Percentiles rank a stretch among this genome's conserved stretches.
phyloP scores from a whole-genome alignment of 2,329 filamentous ascomycete genomes.

The Exserohilum rostratum region DNA sequence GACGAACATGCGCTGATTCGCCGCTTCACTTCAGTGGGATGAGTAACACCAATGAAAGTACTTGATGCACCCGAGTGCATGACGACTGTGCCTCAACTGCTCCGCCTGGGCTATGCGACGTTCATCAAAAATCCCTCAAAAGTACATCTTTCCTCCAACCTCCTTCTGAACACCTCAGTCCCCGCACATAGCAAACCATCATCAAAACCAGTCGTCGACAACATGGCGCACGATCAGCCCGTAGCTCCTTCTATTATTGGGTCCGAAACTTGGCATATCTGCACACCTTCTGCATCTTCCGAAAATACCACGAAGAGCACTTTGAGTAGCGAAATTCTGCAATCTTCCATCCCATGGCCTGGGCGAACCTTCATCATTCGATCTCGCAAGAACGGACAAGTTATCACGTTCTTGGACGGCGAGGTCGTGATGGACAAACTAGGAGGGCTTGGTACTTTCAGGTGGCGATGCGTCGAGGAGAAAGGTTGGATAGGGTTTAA shows the following conservation, averaged over 20 bases:
- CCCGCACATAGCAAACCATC: not conserved
- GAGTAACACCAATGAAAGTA: slow-evolving; percentile 5
- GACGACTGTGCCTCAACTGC: not conserved
- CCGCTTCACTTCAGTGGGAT: slow-evolving; percentile 1
- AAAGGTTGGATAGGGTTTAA: slow-evolving; percentile 50
- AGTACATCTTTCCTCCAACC: not conserved
- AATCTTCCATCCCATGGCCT: slow-evolving; percentile 29
- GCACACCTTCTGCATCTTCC: slow-evolving; percentile 9
- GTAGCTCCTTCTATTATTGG: slow-evolving; percentile 1
- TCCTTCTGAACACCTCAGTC: not conserved
- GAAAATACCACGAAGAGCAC: slow-evolving; percentile 7
- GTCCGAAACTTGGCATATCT: slow-evolving; percentile 5
- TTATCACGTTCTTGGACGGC: slow-evolving; percentile 43
- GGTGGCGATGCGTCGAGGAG: slow-evolving; percentile 50
- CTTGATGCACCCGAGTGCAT: slow-evolving; percentile 3
- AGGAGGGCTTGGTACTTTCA: slow-evolving; percentile 25
- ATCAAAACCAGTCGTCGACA: not conserved
- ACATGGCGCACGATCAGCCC: slow-evolving; percentile 6
- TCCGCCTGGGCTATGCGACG: not conserved
- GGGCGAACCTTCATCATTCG: slow-evolving; percentile 43
- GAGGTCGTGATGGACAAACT: slow-evolving; percentile 36
- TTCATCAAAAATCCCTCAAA: not conserved
- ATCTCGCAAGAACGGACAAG: slow-evolving; percentile 26
- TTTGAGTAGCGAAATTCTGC: not conserved
- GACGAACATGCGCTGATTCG: slow-evolving; percentile 1